These are phyloP conservation scores for Ganoderma sp. DNA, from an alignment of 1,284 basidiomycete species.

Conservation along the genomic window DNA sequence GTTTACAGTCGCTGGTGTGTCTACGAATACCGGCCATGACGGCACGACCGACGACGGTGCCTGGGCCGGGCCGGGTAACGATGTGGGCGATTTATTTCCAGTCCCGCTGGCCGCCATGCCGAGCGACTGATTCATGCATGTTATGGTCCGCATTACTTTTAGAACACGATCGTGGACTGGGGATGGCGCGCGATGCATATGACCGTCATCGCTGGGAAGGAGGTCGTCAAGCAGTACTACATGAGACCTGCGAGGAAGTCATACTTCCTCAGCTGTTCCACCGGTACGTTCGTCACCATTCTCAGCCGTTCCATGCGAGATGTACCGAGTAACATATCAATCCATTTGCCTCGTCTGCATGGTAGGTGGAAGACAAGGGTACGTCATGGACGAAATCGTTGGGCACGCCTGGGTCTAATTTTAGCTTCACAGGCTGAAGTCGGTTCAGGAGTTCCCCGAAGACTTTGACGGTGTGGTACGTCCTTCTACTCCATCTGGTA, in stretches of 20 bases:
- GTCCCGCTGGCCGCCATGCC: background rate
- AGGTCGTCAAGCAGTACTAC: conserved; percentile 38
- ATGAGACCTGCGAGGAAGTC: conserved; percentile 32
- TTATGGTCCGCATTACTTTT: conserved; percentile 3
- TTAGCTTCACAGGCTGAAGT: conserved; percentile 32
- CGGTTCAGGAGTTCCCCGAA: conserved; percentile 38
- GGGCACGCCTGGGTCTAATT: background rate
- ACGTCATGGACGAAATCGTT: conserved; percentile 7
- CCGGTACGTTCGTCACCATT: conserved; percentile 29
- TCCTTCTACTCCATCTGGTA: background rate
- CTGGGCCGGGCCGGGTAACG: conserved; percentile 40
- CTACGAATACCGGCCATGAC: conserved; percentile 38
- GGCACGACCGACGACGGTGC: conserved; percentile 28
- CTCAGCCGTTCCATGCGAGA: background rate
- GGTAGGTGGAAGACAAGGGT: conserved; percentile 39
- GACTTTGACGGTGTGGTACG: conserved; percentile 41
- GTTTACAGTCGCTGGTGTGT: conserved; percentile 37
- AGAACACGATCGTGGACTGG: conserved; percentile 42
- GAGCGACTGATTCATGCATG: background rate
- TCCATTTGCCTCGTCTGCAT: background rate
- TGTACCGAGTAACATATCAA: background rate
- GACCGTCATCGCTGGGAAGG: conserved; percentile 37
- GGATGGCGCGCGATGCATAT: conserved; percentile 39
- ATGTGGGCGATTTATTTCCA: conserved; percentile 26
- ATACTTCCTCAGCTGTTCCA: conserved; percentile 42